Conservation (phyloP, 2,329 filamentous ascomycete genomes). For the Aspergillus hortae region DNA sequence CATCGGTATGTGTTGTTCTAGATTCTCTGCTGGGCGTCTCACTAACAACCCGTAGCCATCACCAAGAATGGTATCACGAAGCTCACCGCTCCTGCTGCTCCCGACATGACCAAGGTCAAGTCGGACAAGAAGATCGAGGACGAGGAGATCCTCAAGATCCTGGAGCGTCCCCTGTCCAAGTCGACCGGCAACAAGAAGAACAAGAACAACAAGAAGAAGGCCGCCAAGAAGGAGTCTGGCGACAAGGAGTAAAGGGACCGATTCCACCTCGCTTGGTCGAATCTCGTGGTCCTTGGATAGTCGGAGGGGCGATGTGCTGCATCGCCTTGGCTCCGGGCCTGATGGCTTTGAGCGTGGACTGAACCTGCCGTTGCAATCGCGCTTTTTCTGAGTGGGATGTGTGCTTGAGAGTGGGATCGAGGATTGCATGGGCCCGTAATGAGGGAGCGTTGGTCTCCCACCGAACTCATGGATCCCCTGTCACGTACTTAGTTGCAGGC, state of each 20-base stretch:
- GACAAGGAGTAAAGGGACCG: conserved; percentile 39
- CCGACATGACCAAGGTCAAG: conserved; percentile 79
- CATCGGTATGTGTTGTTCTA: conserved; percentile 65
- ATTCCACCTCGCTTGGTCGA: conserved; percentile 14
- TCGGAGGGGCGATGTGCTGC: conserved; percentile 5
- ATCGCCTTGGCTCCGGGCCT: conserved; percentile 10
- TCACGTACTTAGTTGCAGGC: conserved; percentile 15
- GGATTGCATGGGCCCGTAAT: conserved; percentile 1
- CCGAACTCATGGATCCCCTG: conserved; percentile 1
- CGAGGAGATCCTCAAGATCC: conserved; percentile 89
- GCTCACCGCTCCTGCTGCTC: conserved; percentile 70
- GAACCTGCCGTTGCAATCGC: conserved; percentile 3
- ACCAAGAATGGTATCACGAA: conserved; percentile 96
- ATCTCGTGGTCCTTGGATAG: conserved; percentile 11
- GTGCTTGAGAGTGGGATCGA: conserved; percentile 3
- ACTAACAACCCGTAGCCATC: conserved; percentile 60
- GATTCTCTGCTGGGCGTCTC: not conserved
- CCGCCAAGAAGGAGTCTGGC: conserved; percentile 43
- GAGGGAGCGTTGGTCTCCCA: not conserved
- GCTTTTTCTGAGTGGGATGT: not conserved
- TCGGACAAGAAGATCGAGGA: conserved; percentile 97
- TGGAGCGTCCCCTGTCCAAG: conserved; percentile 76
- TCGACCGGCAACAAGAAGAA: conserved; percentile 68
- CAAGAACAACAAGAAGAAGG: conserved; percentile 87
- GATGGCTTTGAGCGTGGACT: conserved; percentile 5